Conservation (phyloP, 192 early-diverging fungal genomes). For the Backusella mclennaniae region DNA sequence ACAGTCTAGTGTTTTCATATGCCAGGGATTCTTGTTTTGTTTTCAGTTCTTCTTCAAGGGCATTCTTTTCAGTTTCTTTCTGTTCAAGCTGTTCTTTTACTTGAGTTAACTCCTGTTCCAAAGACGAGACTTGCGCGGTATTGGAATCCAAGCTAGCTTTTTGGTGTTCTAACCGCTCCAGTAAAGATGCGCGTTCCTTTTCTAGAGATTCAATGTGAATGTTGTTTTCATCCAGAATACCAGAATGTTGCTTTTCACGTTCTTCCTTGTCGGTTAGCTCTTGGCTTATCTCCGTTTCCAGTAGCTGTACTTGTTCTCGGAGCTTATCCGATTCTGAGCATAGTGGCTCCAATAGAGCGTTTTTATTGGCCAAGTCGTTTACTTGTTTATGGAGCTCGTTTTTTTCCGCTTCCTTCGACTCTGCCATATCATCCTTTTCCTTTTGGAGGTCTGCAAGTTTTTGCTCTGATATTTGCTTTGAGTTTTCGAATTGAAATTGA, state of each 20-base stretch:
- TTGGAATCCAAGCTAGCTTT: not conserved
- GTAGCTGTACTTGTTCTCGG: not conserved
- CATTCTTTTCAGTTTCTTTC: not conserved
- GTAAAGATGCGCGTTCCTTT: not conserved
- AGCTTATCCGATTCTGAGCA: constrained; percentile 2
- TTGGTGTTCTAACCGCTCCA: not conserved
- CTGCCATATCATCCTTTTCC: not conserved
- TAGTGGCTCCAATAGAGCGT: not conserved
- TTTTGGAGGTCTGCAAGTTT: not conserved
- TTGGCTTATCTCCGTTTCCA: not conserved
- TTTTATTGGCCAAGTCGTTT: not conserved
- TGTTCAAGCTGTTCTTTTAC: not conserved
- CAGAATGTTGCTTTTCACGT: not conserved
- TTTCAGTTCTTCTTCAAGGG: not conserved
- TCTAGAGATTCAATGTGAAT: not conserved
- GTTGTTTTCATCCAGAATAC: not conserved
- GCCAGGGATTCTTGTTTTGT: not conserved
- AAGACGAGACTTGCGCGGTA: not conserved
- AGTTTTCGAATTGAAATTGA: not conserved
- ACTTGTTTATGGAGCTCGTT: not conserved
- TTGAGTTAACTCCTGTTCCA: not conserved
- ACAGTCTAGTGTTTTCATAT: not conserved
- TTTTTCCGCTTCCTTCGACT: not conserved
- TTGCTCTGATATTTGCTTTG: not conserved
- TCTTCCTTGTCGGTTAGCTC: not conserved